Conservation (phyloP, 1,284 basidiomycete genomes). For the Ustilago sp. region DNA sequence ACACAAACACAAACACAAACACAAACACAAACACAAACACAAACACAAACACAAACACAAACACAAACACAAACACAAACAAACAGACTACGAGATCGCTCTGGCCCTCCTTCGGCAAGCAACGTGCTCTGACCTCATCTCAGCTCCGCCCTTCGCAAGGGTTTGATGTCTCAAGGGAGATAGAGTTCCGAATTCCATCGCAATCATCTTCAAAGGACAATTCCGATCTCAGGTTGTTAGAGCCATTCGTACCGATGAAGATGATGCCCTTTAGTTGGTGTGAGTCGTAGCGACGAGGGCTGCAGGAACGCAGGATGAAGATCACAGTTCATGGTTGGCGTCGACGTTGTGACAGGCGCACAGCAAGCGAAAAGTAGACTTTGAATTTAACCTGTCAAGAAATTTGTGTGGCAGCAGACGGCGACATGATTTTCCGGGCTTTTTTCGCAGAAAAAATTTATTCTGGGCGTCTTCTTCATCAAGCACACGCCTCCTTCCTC, state of each 20-base stretch:
- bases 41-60: not conserved
- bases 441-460: too few relatives aligned
- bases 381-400: not conserved
- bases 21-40: not conserved
- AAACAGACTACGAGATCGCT: not conserved
- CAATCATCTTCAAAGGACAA: not conserved
- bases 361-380: not conserved
- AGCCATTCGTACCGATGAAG: not conserved
- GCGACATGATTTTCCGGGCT: not conserved
- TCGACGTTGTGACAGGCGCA: not conserved
- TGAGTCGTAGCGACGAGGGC: not conserved
- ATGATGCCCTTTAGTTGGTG: not conserved
- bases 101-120: not conserved
- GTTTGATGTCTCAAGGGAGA: not conserved
- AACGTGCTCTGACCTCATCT: not conserved
- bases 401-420: not conserved
- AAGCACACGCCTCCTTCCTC: not conserved
- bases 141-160: not conserved
- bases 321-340: not conserved
- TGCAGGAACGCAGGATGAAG: not conserved
- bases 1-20: not conserved
- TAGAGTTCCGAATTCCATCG: not conserved
- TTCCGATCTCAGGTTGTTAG: not conserved
- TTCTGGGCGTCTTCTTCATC: not conserved
- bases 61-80: not conserved